phyloP scores from a whole-genome alignment of 2,329 filamentous ascomycete species.

The Xylariaceae sp. region DNA sequence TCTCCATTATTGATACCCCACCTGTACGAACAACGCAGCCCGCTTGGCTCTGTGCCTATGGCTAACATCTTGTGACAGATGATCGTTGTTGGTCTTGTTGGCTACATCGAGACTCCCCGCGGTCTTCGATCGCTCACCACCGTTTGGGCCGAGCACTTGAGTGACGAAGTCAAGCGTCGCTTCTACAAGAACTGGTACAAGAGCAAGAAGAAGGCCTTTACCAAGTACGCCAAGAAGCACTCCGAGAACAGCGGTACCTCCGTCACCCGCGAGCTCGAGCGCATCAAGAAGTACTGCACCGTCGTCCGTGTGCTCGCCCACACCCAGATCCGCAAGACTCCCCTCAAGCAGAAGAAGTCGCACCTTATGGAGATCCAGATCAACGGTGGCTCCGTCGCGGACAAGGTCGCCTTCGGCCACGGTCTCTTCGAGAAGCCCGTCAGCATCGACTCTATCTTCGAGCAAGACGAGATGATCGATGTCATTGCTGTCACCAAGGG shows the following conservation, averaged over 20 bases:
- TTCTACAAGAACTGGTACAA: conserved; percentile 99
- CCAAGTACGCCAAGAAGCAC: conserved; percentile 99
- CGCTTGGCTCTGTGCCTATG: conserved; percentile 70
- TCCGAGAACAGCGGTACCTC: conserved; percentile 85
- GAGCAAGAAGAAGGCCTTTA: conserved; percentile 99
- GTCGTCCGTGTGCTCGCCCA: conserved; percentile 98
- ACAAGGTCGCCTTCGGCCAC: conserved; percentile 95
- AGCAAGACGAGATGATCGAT: conserved; percentile 99
- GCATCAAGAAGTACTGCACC: conserved; percentile 99
- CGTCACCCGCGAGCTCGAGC: conserved; percentile 95
- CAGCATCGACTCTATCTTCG: conserved; percentile 87
- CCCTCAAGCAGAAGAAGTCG: conserved; percentile 99
- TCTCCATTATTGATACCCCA: conserved; percentile 85
- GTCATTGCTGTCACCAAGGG: conserved; percentile 99
- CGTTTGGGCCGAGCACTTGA: conserved; percentile 98
- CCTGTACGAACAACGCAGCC: conserved; percentile 87
- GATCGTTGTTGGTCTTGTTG: conserved; percentile 99
- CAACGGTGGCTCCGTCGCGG: conserved; percentile 92
- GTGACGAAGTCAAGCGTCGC: conserved; percentile 96
- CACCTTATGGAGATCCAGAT: conserved; percentile 99
- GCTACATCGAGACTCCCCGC: conserved; percentile 99
- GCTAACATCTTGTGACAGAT: conserved; percentile 73
- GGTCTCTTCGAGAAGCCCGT: conserved; percentile 99
- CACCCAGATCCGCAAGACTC: conserved; percentile 98
- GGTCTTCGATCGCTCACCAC: conserved; percentile 99